Evolutionary conservation across 192 early-diverging fungal species (phyloP).

Genomic region (Pilobolus umbonatus): DNA sequence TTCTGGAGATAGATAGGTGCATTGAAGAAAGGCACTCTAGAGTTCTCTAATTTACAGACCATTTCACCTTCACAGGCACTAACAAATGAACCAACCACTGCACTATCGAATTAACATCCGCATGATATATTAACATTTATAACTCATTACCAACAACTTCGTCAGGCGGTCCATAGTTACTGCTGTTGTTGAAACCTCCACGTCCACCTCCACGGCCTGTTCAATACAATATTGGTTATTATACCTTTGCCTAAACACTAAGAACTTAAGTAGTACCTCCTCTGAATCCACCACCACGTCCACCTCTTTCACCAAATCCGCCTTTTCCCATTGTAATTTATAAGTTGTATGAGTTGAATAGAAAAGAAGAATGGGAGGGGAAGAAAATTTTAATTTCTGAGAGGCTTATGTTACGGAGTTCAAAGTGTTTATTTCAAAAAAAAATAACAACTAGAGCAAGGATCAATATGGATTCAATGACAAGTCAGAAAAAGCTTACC

Average conservation of each 20-base stretch:
- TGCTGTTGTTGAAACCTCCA: conserved; percentile 18
- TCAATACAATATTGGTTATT: background rate
- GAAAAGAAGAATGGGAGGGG: conserved; percentile 5
- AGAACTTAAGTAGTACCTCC: conserved; percentile 6
- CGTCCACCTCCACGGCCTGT: conserved; percentile 26
- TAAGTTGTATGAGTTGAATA: too few species aligned
- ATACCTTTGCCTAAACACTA: background rate
- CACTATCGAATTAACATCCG: background rate
- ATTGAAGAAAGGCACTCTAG: conserved; percentile 97
- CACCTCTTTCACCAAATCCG: conserved; percentile 26
- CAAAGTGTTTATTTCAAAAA: background rate
- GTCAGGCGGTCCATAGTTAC: conserved; percentile 27
- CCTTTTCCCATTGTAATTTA: conserved; percentile 22
- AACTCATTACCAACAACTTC: conserved; percentile 29
- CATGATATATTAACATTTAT: conserved; percentile 37
- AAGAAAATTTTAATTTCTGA: conserved; percentile 2
- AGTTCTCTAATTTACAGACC: conserved; percentile 85
- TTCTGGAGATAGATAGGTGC: conserved; percentile 96
- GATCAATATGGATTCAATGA: background rate
- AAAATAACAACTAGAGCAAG: background rate
- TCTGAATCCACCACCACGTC: conserved; percentile 14
- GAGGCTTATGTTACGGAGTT: too few species aligned
- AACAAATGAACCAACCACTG: conserved; percentile 86
- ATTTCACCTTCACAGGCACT: conserved; percentile 97
- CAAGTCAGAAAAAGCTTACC: background rate